Evolutionary conservation across 2,329 filamentous ascomycete genomes (phyloP).

Genomic region (Paraphaeosphaeria minitans): DNA sequence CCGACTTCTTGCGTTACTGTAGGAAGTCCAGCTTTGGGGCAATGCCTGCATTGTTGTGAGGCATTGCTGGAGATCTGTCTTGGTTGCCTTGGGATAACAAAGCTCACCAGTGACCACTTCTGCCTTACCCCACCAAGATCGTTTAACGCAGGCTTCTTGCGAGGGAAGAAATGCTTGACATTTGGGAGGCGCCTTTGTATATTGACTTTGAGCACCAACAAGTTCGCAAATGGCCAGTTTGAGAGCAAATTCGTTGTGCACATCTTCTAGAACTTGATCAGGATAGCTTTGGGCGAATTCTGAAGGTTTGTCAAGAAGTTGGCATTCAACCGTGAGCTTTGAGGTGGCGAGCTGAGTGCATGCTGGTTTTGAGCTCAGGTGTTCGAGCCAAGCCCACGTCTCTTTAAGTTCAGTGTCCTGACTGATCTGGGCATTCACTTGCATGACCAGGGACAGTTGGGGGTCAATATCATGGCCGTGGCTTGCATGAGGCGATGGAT

Average conservation of each 20-base stretch:
- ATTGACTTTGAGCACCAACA: constrained; percentile 50
- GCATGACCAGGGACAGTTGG: constrained; percentile 5
- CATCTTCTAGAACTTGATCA: constrained; percentile 40
- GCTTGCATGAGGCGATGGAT: constrained; percentile 4
- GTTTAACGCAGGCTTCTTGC: constrained; percentile 35
- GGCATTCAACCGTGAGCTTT: constrained; percentile 60
- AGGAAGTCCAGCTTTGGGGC: constrained; percentile 67
- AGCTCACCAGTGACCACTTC: constrained; percentile 24
- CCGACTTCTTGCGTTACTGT: constrained; percentile 66
- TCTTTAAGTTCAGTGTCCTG: constrained; percentile 11
- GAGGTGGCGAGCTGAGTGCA: constrained; percentile 60
- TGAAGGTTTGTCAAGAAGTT: constrained; percentile 50
- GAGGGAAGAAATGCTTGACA: constrained; percentile 58
- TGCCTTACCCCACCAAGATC: constrained; percentile 26
- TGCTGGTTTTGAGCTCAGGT: constrained; percentile 32
- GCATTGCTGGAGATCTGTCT: constrained; percentile 55
- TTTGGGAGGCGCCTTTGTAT: constrained; percentile 54
- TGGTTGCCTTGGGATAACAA: constrained; percentile 43
- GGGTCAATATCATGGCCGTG: constrained; percentile 5
- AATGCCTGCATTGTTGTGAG: constrained; percentile 59
- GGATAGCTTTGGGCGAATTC: constrained; percentile 32
- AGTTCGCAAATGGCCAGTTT: constrained; percentile 69
- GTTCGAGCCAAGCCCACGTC: constrained; percentile 8
- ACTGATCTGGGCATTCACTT: constrained; percentile 9
- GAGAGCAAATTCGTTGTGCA: constrained; percentile 64